Evolutionary conservation across 2,329 filamentous ascomycete species (phyloP), one percentile per base, ranked within the genome.

Genomic region (Cyanodermella asteris): DNA sequence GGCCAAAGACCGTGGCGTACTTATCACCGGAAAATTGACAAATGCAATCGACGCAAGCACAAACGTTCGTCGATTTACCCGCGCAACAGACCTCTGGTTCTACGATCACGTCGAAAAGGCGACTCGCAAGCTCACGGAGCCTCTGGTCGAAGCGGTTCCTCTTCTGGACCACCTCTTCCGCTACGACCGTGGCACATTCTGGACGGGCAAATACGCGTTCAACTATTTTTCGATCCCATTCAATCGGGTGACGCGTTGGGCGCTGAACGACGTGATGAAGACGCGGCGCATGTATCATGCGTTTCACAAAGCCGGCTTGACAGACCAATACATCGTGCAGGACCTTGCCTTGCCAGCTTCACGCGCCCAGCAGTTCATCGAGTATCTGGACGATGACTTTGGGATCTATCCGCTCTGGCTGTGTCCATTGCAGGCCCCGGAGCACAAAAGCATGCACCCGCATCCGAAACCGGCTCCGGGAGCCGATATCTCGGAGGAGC

Each of bases 181-280:
- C 5, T 52, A 72, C 36, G 67, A 73, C 37, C 52, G 69, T 3
- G 68, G 64, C 7, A 64, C 59, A 1, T 74, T 73, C 44, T 73
- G 68, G 68, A 61, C 60, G 1, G 68, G 63, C 4, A 45, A 49
- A 3, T 64, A 61, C 15, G 65, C 65, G 2, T 73, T 65, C 43
- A 46, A 55, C 3, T 72, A 71, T 38, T 70, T 70, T 44, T 36
- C 53, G 7, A 55, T 56, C 1, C 68, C 67, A 0, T 72, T 72
- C 48, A 71, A 59, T 33, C 47, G 45, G 8, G 39, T 68, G 23
- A 66, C 63, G 0, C 56, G 69, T 4, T 67, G 55, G 47, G 39
- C 62, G 1, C 49, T 72, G 0, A 63, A 74, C 33, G 53, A 57
- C 16, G 68, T 66, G 38, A 55, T 72, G 39, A 63, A 65, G 34